phyloP scores from a whole-genome alignment of 768 basidiomycete genomes.

The Lactarius deliciosus region DNA sequence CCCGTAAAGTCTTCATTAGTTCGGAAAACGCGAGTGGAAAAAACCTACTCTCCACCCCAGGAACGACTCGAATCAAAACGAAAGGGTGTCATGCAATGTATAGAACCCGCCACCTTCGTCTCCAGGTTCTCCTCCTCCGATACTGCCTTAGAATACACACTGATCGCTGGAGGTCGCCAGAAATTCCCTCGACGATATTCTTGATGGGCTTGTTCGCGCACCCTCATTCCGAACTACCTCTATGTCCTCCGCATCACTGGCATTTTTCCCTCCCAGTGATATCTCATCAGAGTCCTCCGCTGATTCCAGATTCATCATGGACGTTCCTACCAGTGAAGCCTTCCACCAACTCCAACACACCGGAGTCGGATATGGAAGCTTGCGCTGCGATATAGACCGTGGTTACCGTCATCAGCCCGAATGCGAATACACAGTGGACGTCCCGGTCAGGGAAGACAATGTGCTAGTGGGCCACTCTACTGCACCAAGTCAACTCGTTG shows the following conservation, averaged over 20 bases:
- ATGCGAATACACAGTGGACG: background rate
- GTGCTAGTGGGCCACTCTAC: background rate
- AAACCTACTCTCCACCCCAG: background rate
- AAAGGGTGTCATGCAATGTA: background rate
- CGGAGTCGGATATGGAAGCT: background rate
- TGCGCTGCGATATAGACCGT: background rate
- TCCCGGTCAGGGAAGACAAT: background rate
- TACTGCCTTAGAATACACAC: background rate
- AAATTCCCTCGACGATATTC: conserved; percentile 2
- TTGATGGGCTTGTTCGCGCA: background rate
- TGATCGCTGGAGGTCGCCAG: conserved; percentile 3
- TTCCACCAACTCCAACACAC: conserved; percentile 14
- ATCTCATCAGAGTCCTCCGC: conserved; percentile 19
- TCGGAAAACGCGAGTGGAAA: background rate
- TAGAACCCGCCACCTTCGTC: background rate
- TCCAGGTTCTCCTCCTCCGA: conserved; percentile 7
- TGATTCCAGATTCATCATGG: conserved; percentile 10
- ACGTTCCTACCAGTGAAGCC: conserved; percentile 1
- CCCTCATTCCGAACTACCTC: background rate
- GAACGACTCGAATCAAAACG: background rate
- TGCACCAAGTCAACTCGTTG: background rate
- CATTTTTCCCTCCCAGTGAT: conserved; percentile 12
- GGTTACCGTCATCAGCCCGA: background rate
- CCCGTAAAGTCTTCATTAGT: background rate
- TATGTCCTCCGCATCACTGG: background rate